These are phyloP conservation scores for Microglena sp. DNA, from an alignment of 139 green algal species.

Conservation along the genomic window DNA sequence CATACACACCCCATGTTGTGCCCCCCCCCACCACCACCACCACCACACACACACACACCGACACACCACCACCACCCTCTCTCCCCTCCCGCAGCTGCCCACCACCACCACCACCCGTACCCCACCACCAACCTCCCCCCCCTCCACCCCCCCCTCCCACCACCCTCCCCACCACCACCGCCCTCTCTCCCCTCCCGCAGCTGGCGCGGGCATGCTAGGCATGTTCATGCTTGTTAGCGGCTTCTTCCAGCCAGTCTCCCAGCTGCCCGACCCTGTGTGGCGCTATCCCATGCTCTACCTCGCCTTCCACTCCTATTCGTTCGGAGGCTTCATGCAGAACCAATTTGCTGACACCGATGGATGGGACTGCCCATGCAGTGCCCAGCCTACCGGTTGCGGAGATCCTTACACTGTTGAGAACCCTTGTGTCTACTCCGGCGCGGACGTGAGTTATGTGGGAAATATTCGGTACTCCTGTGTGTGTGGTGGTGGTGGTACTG, in stretches of 20 bases:
- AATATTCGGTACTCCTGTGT: too few species aligned
- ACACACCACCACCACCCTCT: too few species aligned
- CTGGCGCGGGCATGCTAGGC: conserved; percentile 47
- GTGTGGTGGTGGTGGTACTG: too few species aligned
- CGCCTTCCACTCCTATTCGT: conserved; percentile 49
- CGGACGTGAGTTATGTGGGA: too few species aligned
- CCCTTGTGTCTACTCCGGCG: too few species aligned
- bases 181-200: conserved; percentile 11
- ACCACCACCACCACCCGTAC: too few species aligned
- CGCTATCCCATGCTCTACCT: conserved; percentile 60
- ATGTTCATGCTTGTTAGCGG: conserved; percentile 60
- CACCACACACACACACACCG: too few species aligned
- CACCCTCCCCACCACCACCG: background rate
- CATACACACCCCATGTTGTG: too few species aligned
- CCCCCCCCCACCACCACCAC: too few species aligned
- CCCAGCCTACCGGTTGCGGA: conserved; percentile 5
- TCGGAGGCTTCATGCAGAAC: conserved; percentile 56
- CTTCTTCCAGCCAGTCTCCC: conserved; percentile 51
- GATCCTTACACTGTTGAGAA: conserved; percentile 19
- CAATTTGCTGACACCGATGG: conserved; percentile 30
- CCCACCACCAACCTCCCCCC: too few species aligned
- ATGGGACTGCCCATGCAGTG: conserved; percentile 36
- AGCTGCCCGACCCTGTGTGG: conserved; percentile 49
- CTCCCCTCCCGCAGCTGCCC: too few species aligned
- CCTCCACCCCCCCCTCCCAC: too few species aligned